A percentile compares a stretch with the other conserved stretches of the same genome.
phyloP scores from a whole-genome alignment of 192 early-diverging fungal species.

The Phlyctochytrium planicorne region DNA sequence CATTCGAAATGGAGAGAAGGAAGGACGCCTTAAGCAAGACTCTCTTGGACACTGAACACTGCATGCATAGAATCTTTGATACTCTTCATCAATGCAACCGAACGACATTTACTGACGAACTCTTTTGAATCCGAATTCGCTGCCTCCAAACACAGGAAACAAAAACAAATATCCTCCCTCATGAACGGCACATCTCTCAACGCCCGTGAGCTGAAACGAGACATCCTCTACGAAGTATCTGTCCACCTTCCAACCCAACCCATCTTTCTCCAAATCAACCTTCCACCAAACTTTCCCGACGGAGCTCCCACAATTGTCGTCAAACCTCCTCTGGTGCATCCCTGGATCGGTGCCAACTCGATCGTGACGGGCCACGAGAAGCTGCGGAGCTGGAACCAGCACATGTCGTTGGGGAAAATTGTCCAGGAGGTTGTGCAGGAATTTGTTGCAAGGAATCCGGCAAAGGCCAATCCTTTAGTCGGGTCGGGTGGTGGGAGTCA shows the following conservation, averaged over 20 bases:
- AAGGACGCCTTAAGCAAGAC: too few species aligned
- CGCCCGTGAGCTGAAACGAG: background rate
- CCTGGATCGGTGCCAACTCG: slow-evolving; percentile 48
- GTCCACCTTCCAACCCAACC: background rate
- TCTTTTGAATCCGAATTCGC: too few species aligned
- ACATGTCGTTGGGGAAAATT: slow-evolving; percentile 45
- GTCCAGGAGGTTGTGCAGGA: slow-evolving; percentile 49
- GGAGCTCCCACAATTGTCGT: slow-evolving; percentile 52
- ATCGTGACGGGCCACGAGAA: slow-evolving; percentile 45
- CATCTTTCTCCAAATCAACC: slow-evolving; percentile 35
- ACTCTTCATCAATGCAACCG: too few species aligned
- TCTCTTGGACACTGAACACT: too few species aligned
- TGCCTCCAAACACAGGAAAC: background rate
- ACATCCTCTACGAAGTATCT: slow-evolving; percentile 1
- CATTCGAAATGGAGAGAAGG: too few species aligned
- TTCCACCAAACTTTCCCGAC: slow-evolving; percentile 53
- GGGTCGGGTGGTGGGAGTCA: background rate
- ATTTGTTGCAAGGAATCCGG: background rate
- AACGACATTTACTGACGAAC: too few species aligned
- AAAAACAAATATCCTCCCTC: slow-evolving; percentile 1
- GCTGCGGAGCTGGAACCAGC: slow-evolving; percentile 35
- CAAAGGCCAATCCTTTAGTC: background rate
- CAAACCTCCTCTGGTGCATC: slow-evolving; percentile 46
- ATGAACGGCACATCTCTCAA: background rate
- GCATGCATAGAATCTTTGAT: too few species aligned